Evolutionary conservation across 176 grass and related monocot genomes (phyloP).

Genomic region (Carex littledalei): DNA sequence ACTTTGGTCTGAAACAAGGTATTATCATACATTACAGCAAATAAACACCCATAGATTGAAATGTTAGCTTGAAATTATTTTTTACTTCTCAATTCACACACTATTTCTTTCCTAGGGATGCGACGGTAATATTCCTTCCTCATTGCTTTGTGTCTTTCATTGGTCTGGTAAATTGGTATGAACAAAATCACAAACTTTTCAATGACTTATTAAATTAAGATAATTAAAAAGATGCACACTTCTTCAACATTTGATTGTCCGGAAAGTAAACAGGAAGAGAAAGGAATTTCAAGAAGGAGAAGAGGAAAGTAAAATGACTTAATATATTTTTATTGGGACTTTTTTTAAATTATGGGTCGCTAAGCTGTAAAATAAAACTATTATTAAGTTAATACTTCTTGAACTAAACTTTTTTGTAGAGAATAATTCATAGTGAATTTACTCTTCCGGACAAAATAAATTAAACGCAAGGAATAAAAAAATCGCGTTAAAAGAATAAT

Average conservation of each 20-base stretch:
- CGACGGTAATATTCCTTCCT: constrained; percentile 4
- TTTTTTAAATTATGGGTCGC: not conserved
- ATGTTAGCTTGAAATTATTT: not conserved
- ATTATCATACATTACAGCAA: not conserved
- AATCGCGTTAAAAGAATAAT: not conserved
- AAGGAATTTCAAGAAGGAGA: not conserved
- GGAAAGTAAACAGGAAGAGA: not conserved
- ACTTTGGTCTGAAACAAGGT: not conserved
- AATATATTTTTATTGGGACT: not conserved
- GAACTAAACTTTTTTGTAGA: not conserved
- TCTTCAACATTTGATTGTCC: not conserved
- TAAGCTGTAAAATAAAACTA: not conserved
- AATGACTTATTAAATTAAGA: constrained; percentile 5
- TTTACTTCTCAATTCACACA: not conserved
- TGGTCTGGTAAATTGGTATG: constrained; percentile 9
- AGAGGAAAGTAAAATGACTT: not conserved
- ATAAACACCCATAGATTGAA: not conserved
- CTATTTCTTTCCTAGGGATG: not conserved
- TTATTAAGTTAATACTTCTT: too few relatives aligned
- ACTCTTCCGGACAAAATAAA: not conserved
- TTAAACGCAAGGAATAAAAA: not conserved
- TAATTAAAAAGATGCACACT: not conserved
- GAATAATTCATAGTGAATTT: not conserved
- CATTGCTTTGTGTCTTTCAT: not conserved
- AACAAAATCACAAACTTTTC: not conserved